Base-by-base conservation (phyloP, 345 rosid genomes). In the Lagerstroemia speciosa region DNA sequence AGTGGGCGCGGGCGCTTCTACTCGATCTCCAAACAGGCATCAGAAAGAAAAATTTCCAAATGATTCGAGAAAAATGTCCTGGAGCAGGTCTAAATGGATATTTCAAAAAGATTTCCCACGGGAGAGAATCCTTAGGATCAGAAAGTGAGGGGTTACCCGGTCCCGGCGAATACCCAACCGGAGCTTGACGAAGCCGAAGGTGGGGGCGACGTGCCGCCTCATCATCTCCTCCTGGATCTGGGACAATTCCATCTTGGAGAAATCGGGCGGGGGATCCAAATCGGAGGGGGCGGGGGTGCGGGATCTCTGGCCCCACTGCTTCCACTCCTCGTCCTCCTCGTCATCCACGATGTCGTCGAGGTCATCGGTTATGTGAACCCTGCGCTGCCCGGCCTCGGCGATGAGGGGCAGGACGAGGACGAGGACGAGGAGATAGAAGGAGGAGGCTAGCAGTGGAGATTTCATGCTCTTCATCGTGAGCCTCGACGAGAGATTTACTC, bases 281-380 rank as follows among this genome's bases (percentile, higher is more conserved):
- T 75, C 27, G 15, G 46, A 5, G 3, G 75, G 53, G 24, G 71
- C 45, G 40, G 68, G 1, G 0, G 24, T 3, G 11, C 73, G 10
- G 41, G 85, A 68, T 73, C 71, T 81, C 72, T 80, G 81, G 16
- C 99, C 99, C 99, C 98, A 94, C 62, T 83, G 85, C 76, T 83
- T 89, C 99, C 99, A 94, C 52, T 78, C 77, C 5, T 91, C 98
- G 76, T 94, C 97, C 83, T 94, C 97, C 78, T 91, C 97, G 9
- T 84, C 87, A 78, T 94, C 96, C 27, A 89, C 73, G 1, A 94
- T 87, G 82, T 88, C 96, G 60, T 89, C 85, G 46, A 94, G 93
- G 74, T 94, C 95, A 75, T 94, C 97, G 67, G 89, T 58, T 71
- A 93, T 80, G 81, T 89, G 91, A 75, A 94, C 65, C 79, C 80